Evolutionary conservation across 2,329 filamentous ascomycete species (phyloP), one percentile per base, ranked within the genome.

Genomic region (Phialophora verrucosa): DNA sequence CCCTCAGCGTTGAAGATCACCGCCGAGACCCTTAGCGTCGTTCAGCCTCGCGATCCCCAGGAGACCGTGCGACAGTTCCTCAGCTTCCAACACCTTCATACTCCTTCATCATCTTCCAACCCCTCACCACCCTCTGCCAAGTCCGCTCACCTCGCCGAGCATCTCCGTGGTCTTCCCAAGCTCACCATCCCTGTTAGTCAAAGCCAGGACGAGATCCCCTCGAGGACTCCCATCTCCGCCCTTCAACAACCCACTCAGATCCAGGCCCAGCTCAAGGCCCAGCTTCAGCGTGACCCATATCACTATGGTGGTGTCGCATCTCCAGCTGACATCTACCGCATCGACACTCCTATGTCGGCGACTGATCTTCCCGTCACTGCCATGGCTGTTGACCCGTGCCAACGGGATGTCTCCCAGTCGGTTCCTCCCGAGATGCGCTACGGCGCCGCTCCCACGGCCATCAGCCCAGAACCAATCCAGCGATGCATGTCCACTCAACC

Each of bases 381-480:
- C 2, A 83, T 93, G 51, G 87, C 87, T 0, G 73, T 88, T 17
- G 91, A 90, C 0, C 91, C 91, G 6, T 83, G 96, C 35, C 84
- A 90, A 53, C 90, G 94, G 59, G 90, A 95, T 74, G 83, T 84
- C 55, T 96, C 92, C 29, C 92, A 97, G 78, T 97, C 93, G 4
- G 94, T 97, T 0, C 94, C 94, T 51, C 94, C 94, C 6, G 89
- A 96, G 79, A 97, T 97, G 93, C 89, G 88, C 76, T 97, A 90
- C 82, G 87, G 88, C 35, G 77, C 81, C 50, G 74, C 77, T 67
- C 76, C 70, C 4, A 57, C 59, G 27, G 51, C 75, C 65, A 73
- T 76, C 68, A 70, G 65, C 25, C 65, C 59, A n/a, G 81, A 84
- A 49, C 82, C 83, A 58, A 75, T 84, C 49, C 71, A 77, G 68